Evolutionary conservation across 345 rosid genomes (phyloP).

Genomic region (Pugionium cornutum): DNA sequence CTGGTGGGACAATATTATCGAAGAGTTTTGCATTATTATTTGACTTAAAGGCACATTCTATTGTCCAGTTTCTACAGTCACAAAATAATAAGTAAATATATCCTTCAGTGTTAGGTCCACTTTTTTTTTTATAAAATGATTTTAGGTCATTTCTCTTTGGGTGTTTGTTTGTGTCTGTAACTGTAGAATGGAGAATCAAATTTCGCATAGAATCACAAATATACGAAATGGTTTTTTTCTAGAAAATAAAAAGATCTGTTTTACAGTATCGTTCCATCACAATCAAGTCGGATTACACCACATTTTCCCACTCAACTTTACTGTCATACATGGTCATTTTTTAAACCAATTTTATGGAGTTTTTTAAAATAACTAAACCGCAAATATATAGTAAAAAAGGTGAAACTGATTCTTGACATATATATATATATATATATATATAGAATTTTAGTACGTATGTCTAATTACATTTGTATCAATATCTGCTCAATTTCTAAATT

Average conservation of each 20-base stretch:
- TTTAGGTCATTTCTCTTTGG: constrained; percentile 1
- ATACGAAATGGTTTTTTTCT: neutral
- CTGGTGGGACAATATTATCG: neutral
- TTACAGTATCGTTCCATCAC: neutral
- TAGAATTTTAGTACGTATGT: neutral
- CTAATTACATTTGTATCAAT: neutral
- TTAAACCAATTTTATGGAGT: neutral
- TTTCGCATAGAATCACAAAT: neutral
- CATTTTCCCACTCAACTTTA: neutral
- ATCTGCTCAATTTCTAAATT: neutral
- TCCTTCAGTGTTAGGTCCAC: constrained; percentile 20
- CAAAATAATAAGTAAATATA: neutral
- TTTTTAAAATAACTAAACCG: neutral
- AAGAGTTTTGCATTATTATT: constrained; percentile 3
- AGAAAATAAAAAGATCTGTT: no score
- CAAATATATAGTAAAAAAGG: neutral
- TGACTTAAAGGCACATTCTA: constrained; percentile 13
- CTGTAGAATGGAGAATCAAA: neutral
- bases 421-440: neutral
- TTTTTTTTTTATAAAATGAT: neutral
- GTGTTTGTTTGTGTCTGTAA: constrained; percentile 23
- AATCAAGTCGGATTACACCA: neutral
- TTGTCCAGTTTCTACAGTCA: neutral
- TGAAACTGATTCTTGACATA: neutral
- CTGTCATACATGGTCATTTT: no score